Evolutionary conservation across 1,284 basidiomycete genomes (phyloP), one percentile per base, ranked within the genome.

Genomic region (Cutaneotrichosporon sp.): DNA sequence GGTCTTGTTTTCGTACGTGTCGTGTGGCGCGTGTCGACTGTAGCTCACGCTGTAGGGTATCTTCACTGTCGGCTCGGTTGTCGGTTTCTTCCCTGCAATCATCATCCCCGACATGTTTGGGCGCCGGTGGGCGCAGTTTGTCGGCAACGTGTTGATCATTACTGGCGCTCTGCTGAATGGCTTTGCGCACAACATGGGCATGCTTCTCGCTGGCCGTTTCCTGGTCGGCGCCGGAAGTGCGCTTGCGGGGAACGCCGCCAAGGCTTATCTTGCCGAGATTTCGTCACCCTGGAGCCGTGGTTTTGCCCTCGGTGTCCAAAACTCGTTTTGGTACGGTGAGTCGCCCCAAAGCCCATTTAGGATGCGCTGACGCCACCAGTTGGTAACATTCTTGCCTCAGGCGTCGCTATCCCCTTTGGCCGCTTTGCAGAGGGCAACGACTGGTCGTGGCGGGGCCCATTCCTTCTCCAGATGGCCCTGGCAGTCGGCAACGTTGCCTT

Each of bases 351-450:
- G 18, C 10, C 10, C 12, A 14, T 12, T 30, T 7, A n/a, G 52
- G 35, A 30, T 7, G 10, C 7, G 26, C 26, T 49, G 30, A 44
- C 5, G 26, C n/a, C 10, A n/a, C 13, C 30, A 52, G 74, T 81
- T 45, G 81, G 81, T 4, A 80, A 82, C 62, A 80, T 82, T 62
- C 67, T 77, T 34, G 76, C 76, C 1, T 69, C 73, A 9, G 81
- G 81, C 14, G 78, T 82, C 70, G 79, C 81, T 66, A 79, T 83
- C 15, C 72, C 80, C 0, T 80, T 80, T 17, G 80, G 79, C 18
- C 74, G 69, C 45, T 77, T 69, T 58, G 40, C 60, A 12, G 77
- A 56, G 54, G 37, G 21, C 36, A 46, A 49, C 47, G 71, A 79
- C 26, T 69, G 74, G 68, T 76, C 79, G 10, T 82, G 81, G 81